phyloP scores from a whole-genome alignment of 2,329 filamentous ascomycete species.

The Calcarisporium arbuscula region DNA sequence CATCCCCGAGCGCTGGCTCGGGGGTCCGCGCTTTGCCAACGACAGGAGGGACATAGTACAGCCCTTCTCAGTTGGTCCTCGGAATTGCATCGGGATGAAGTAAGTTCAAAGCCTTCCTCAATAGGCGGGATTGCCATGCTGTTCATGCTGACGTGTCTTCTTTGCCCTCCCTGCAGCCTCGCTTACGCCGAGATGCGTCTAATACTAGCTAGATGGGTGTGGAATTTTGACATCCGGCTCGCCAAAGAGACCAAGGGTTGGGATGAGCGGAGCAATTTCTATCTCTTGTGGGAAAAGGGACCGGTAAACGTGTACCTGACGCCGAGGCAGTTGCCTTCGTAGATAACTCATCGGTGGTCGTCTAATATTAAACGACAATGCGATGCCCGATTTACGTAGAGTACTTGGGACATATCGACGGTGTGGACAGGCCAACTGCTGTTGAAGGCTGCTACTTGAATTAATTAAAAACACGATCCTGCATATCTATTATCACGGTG shows the following conservation, averaged over 20 bases:
- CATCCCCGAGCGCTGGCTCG: conserved; percentile 30
- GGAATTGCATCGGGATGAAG: conserved; percentile 26
- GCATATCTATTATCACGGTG: no score
- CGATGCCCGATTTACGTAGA: no score
- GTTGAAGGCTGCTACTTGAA: no score
- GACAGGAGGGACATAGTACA: conserved; percentile 19
- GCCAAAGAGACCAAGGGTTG: conserved; percentile 7
- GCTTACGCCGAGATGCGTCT: conserved; percentile 24
- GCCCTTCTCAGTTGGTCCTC: conserved; percentile 22
- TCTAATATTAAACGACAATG: no score
- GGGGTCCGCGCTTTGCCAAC: conserved; percentile 12
- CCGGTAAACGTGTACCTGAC: conserved; percentile 4
- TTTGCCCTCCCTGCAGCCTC: conserved; percentile 13
- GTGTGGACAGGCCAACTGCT: no score
- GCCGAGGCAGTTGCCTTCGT: conserved; percentile 6
- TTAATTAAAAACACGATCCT: no score
- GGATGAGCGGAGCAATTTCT: conserved; percentile 4
- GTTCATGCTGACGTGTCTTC: not conserved
- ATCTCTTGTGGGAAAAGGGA: conserved; percentile 8
- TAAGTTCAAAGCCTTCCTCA: conserved; percentile 8
- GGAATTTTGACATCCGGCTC: conserved; percentile 22
- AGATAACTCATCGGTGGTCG: no score
- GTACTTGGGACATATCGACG: no score
- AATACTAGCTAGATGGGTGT: conserved; percentile 19
- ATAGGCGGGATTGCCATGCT: not conserved